phyloP scores from a whole-genome alignment of 164 flowering plant genomes.

The Magnolia kwangsiensis region DNA sequence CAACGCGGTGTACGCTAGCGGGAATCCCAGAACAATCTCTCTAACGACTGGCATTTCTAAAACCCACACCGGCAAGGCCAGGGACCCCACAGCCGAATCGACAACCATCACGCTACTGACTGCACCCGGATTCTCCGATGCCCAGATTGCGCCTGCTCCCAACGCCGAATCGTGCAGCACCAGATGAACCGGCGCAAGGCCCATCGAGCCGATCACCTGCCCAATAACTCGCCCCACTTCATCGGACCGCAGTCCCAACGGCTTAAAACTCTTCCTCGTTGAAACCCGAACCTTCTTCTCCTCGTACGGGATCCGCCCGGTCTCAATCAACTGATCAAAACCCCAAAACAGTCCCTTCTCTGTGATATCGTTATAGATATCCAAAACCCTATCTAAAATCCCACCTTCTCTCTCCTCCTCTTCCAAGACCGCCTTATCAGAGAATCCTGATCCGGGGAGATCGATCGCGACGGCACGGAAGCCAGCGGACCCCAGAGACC shows the following conservation, averaged over 20 bases:
- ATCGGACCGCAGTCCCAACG: constrained; percentile 49
- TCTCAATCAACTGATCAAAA: constrained; percentile 78
- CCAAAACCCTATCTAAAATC: constrained; percentile 47
- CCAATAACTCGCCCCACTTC: constrained; percentile 68
- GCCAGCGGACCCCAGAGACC: constrained; percentile 42
- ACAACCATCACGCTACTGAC: constrained; percentile 69
- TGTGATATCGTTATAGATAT: constrained; percentile 52
- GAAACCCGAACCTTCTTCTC: constrained; percentile 33
- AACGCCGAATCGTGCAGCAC: constrained; percentile 84
- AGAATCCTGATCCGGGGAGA: constrained; percentile 90
- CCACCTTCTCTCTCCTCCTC: constrained; percentile 40
- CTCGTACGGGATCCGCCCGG: constrained; percentile 70
- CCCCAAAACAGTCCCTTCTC: constrained; percentile 95
- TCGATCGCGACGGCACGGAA: constrained; percentile 66
- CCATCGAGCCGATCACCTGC: constrained; percentile 66
- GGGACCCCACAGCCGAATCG: constrained; percentile 38
- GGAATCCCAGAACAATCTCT: constrained; percentile 50
- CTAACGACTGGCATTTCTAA: constrained; percentile 55
- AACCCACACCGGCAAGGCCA: constrained; percentile 67
- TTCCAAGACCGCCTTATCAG: constrained; percentile 47
- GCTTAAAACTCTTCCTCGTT: constrained; percentile 30
- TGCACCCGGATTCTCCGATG: constrained; percentile 38
- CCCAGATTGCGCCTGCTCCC: constrained; percentile 60
- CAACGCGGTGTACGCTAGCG: constrained; percentile 36
- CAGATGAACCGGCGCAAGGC: constrained; percentile 73